phyloP scores from a whole-genome alignment of 768 basidiomycete genomes.

The Suillus hirtellus region DNA sequence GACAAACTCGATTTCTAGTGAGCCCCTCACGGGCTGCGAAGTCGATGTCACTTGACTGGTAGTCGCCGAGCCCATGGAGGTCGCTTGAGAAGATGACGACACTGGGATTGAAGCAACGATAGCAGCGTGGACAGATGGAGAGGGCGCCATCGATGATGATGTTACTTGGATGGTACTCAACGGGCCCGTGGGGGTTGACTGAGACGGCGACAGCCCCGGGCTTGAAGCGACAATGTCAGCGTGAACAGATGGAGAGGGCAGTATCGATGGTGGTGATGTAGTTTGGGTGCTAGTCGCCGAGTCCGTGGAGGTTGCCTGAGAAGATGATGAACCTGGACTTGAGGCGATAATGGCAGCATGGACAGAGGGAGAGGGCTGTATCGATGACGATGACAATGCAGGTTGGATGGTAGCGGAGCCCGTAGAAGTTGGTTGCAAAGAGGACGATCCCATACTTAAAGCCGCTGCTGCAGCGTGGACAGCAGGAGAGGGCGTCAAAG shows the following conservation, averaged over 20 bases:
- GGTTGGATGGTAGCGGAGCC: not conserved
- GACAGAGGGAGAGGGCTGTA: not conserved
- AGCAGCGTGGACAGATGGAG: not conserved
- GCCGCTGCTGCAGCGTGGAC: not conserved
- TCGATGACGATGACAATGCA: not conserved
- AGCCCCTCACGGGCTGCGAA: constrained; percentile 8
- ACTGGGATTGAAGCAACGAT: not conserved
- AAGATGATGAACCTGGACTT: not conserved
- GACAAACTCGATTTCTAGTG: constrained; percentile 26
- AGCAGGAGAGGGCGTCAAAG: not conserved
- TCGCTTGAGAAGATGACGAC: not conserved
- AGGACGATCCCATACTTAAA: not conserved
- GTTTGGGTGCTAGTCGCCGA: constrained; percentile 3
- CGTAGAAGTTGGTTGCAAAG: not conserved
- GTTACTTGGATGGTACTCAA: constrained; percentile 1
- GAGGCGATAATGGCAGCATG: not conserved
- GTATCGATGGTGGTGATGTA: not conserved
- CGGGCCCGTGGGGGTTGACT: not conserved
- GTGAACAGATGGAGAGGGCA: not conserved
- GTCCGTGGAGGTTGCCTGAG: not conserved
- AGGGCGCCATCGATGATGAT: not conserved
- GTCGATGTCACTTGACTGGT: constrained; percentile 3
- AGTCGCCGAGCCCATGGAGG: not conserved
- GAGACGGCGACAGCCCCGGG: not conserved
- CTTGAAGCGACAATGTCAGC: not conserved